These are phyloP conservation scores for Speleostelium caveatum DNA, from an alignment of 78 protist genomes.

Conservation along the genomic window DNA sequence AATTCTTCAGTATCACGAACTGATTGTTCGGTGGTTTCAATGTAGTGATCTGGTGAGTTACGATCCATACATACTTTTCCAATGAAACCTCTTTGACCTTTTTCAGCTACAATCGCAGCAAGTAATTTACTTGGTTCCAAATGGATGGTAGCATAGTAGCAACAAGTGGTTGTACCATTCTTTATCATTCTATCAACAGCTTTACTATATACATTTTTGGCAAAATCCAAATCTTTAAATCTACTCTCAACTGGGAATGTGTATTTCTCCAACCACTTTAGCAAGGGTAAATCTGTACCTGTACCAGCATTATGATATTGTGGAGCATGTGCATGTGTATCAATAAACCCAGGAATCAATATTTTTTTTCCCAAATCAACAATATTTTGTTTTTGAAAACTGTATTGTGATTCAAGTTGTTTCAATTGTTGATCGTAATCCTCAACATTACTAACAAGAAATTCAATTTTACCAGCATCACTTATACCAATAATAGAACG, in stretches of 20 bases:
- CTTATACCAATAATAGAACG: constrained; percentile 44
- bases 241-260: constrained; percentile 89
- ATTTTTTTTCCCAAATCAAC: constrained; percentile 76
- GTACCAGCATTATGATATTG: constrained; percentile 89
- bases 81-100: constrained; percentile 93
- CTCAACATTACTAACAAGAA: not conserved
- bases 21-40: constrained; percentile 85
- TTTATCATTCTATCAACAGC: constrained; percentile 76
- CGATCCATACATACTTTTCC: constrained; percentile 91
- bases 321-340: constrained; percentile 95
- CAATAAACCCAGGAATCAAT: constrained; percentile 92
- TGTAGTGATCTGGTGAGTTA: constrained; percentile 90
- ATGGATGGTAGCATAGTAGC: constrained; percentile 93
- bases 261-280: constrained; percentile 94
- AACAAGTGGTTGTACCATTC: constrained; percentile 90
- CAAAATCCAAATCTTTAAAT: constrained; percentile 81
- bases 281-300: constrained; percentile 86
- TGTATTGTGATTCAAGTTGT: not conserved
- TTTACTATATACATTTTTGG: constrained; percentile 78
- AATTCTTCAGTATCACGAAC: constrained; percentile 54
- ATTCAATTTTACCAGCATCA: constrained; percentile 16
- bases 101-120: constrained; percentile 8
- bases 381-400: not conserved
- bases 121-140: constrained; percentile 76
- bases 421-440: not conserved